These are phyloP conservation scores for Paramyrothecium roridum DNA, from an alignment of 2,329 filamentous ascomycete genomes.

Conservation along the genomic window DNA sequence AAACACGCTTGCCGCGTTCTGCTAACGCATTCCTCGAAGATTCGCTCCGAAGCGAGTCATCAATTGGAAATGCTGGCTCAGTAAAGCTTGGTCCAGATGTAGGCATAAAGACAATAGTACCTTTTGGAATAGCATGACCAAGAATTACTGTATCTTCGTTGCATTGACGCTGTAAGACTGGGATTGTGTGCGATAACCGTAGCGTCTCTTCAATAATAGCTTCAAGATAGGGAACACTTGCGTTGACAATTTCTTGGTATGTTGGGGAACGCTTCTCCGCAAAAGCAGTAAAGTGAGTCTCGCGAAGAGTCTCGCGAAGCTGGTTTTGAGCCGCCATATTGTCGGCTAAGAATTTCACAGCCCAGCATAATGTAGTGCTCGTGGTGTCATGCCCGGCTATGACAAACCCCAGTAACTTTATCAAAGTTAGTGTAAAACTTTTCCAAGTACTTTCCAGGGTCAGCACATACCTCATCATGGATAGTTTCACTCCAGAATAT, in stretches of 20 bases:
- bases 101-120: slow-evolving; percentile 18
- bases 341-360: slow-evolving; percentile 13
- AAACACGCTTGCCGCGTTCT: neutral
- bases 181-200: slow-evolving; percentile 18
- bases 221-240: slow-evolving; percentile 23
- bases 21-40: slow-evolving; percentile 1
- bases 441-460: neutral
- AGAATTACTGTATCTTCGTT: slow-evolving; percentile 20
- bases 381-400: slow-evolving; percentile 18
- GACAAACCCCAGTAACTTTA: slow-evolving; percentile 4
- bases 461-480: slow-evolving; percentile 19
- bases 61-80: neutral
- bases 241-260: slow-evolving; percentile 16
- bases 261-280: slow-evolving; percentile 14
- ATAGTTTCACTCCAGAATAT: slow-evolving; percentile 20
- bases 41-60: slow-evolving; percentile 7
- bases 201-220: slow-evolving; percentile 28
- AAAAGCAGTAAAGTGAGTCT: slow-evolving; percentile 10
- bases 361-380: slow-evolving; percentile 12
- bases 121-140: slow-evolving; percentile 21
- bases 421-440: neutral
- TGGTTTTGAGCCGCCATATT: slow-evolving; percentile 8
- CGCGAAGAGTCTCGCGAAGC: slow-evolving; percentile 15
- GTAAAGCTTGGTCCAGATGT: neutral
- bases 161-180: slow-evolving; percentile 19